Conservation (phyloP, 768 basidiomycete species). For the Tephrocybe sp. region DNA sequence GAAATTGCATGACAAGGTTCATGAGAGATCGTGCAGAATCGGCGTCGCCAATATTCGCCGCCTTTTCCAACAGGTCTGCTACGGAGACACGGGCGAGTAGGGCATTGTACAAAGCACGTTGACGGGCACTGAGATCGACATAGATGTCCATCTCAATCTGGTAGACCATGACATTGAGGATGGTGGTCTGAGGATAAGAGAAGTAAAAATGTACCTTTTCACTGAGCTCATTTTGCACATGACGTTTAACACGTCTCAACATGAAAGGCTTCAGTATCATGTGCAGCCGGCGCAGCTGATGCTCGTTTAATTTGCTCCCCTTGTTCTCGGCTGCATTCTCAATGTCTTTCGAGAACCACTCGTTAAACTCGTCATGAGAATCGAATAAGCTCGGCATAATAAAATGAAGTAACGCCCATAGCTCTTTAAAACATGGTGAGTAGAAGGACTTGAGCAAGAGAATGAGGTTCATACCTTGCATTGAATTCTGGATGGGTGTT, state of each 20-base stretch:
- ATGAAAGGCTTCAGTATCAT: constrained; percentile 99
- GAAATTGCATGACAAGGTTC: constrained; percentile 99
- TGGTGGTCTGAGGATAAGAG: not conserved
- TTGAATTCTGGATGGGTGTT: constrained; percentile 98
- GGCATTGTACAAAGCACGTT: constrained; percentile 85
- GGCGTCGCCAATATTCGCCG: constrained; percentile 85
- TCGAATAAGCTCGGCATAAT: constrained; percentile 99
- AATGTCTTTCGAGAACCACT: constrained; percentile 99
- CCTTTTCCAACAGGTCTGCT: constrained; percentile 89
- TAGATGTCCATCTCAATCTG: constrained; percentile 96
- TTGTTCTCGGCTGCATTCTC: constrained; percentile 93
- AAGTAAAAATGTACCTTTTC: constrained; percentile 72
- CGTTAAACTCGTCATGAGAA: constrained; percentile 98
- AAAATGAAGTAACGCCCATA: constrained; percentile 98
- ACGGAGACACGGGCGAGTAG: constrained; percentile 92
- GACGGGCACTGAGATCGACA: constrained; percentile 91
- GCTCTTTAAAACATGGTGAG: constrained; percentile 48
- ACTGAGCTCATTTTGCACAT: constrained; percentile 99
- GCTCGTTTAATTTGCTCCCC: constrained; percentile 88
- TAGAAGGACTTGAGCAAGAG: not conserved
- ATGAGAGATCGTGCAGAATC: constrained; percentile 92
- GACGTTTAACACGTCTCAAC: constrained; percentile 93
- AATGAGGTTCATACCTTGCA: constrained; percentile 73
- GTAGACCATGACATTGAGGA: not conserved
- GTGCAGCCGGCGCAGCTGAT: constrained; percentile 91